Evolutionary conservation across 257 asterid species (phyloP).

Genomic region (Nicotiana tabacum): DNA sequence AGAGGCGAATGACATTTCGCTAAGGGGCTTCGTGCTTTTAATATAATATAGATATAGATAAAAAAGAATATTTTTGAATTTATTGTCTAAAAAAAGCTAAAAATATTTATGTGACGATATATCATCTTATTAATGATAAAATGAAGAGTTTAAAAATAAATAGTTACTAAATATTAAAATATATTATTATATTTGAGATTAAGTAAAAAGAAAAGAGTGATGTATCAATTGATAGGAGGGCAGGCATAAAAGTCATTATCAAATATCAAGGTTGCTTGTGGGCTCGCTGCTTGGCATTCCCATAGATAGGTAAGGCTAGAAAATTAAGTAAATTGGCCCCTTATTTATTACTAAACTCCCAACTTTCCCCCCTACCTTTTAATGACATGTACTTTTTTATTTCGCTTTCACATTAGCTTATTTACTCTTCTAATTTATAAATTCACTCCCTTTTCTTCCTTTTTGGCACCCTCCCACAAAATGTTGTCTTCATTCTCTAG

Average conservation of each 20-base stretch:
- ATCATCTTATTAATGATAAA: no score
- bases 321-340: neutral
- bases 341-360: neutral
- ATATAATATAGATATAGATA: no score
- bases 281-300: neutral
- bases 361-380: neutral
- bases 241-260: neutral
- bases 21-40: no score
- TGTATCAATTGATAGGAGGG: no score
- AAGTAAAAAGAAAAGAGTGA: no score
- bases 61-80: no score
- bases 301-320: neutral
- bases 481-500: neutral
- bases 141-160: no score
- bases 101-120: no score
- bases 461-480: neutral
- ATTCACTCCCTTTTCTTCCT: neutral
- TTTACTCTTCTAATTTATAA: neutral
- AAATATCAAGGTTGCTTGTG: neutral
- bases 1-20: no score
- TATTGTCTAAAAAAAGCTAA: no score
- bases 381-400: neutral
- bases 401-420: neutral
- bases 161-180: no score
- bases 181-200: no score